Evolutionary conservation across 768 basidiomycete species (phyloP).

Genomic region (Leccinum barrowsii): DNA sequence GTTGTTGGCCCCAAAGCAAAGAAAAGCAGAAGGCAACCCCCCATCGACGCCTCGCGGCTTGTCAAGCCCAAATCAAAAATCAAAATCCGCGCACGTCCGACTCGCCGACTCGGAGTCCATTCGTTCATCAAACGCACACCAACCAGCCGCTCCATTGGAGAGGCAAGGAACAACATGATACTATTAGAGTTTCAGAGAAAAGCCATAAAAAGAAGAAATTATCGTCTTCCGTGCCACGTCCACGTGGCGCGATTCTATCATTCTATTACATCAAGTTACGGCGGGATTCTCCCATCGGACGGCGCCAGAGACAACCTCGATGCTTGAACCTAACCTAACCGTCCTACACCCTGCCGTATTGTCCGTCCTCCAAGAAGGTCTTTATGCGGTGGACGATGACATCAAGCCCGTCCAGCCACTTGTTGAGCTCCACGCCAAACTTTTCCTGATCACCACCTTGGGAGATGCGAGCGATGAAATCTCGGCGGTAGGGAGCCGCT

Average conservation of each 20-base stretch:
- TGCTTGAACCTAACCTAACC: constrained; percentile 17
- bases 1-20: background rate
- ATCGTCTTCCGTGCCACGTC: background rate
- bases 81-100: background rate
- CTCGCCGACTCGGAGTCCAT: background rate
- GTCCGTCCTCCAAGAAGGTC: constrained; percentile 54
- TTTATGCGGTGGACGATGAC: constrained; percentile 48
- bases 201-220: background rate
- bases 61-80: background rate
- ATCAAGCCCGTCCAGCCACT: constrained; percentile 65
- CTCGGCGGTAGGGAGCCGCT: constrained; percentile 57
- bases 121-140: background rate
- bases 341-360: constrained; percentile 50
- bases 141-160: background rate
- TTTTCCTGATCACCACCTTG: constrained; percentile 62
- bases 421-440: constrained; percentile 51
- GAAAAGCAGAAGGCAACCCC: background rate
- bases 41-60: background rate
- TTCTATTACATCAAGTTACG: background rate
- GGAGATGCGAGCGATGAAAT: constrained; percentile 60
- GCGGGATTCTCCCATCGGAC: background rate
- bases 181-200: background rate
- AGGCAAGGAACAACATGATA: background rate
- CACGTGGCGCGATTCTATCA: constrained; percentile 19
- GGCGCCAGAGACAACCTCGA: constrained; percentile 2